phyloP scores from a whole-genome alignment of 2,329 filamentous ascomycete species.

The Colletotrichum coccodes region DNA sequence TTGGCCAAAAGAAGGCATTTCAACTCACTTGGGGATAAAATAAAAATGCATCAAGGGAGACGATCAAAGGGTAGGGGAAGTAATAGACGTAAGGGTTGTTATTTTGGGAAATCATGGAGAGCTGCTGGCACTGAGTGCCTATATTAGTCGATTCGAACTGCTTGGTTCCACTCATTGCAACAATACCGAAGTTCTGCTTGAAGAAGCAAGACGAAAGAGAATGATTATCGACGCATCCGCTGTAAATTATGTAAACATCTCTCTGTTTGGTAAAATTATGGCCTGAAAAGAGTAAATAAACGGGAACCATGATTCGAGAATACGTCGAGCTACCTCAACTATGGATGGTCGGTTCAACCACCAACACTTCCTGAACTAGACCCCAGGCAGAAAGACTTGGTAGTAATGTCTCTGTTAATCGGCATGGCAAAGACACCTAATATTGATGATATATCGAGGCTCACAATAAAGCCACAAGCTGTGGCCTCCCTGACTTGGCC shows the following conservation, averaged over 20 bases:
- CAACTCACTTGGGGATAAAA: conserved; percentile 21
- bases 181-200: conserved; percentile 28
- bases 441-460: background rate
- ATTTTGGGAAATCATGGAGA: conserved; percentile 22
- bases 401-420: background rate
- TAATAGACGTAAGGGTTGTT: conserved; percentile 29
- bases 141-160: conserved; percentile 27
- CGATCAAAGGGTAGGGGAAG: conserved; percentile 23
- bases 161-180: conserved; percentile 11
- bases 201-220: conserved; percentile 23
- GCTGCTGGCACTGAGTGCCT: conserved; percentile 22
- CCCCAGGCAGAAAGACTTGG: conserved; percentile 20
- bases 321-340: conserved; percentile 16
- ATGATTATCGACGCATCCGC: conserved; percentile 27
- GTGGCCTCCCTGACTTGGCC: conserved; percentile 24
- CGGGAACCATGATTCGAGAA: no score
- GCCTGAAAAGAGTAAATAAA: background rate
- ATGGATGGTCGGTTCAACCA: conserved; percentile 28
- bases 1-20: background rate
- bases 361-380: conserved; percentile 17
- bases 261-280: background rate
- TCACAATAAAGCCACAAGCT: conserved; percentile 27
- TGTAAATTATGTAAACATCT: no score
- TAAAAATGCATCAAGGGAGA: conserved; percentile 13
- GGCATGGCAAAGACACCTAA: conserved; percentile 18